A percentile compares a stretch with the other conserved stretches of the same genome.
Conservation (phyloP, 768 basidiomycete genomes). For the Tephrocybe sp. region DNA sequence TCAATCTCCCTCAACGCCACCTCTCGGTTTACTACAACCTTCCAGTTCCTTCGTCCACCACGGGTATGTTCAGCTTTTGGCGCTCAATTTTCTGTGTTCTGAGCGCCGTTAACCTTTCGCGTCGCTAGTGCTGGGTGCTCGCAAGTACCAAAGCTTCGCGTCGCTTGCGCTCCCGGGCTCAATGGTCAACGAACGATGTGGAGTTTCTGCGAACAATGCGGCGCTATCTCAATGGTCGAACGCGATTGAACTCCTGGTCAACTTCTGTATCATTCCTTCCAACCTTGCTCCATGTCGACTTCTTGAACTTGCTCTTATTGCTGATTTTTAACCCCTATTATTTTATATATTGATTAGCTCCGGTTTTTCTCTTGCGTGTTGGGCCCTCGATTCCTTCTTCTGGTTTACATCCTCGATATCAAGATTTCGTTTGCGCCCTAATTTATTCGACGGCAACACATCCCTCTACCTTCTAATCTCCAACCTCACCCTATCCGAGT, state of each 20-base stretch:
- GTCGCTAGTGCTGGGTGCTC: constrained; percentile 43
- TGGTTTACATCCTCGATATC: neutral
- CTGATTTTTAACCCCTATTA: constrained; percentile 17
- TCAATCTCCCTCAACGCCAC: constrained; percentile 38
- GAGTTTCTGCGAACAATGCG: constrained; percentile 86
- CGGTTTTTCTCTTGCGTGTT: constrained; percentile 1
- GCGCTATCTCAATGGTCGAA: constrained; percentile 87
- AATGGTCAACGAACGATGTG: constrained; percentile 81
- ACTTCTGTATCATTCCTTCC: neutral
- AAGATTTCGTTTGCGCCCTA: constrained; percentile 1
- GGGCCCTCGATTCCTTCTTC: constrained; percentile 1
- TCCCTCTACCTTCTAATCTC: constrained; percentile 1
- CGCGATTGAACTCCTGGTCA: constrained; percentile 44
- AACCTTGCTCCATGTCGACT: constrained; percentile 8
- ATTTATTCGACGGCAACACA: constrained; percentile 13
- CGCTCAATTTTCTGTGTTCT: constrained; percentile 7
- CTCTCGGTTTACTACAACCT: constrained; percentile 70
- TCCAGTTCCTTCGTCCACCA: constrained; percentile 60
- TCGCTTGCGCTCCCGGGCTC: constrained; percentile 69
- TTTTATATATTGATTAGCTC: constrained; percentile 8
- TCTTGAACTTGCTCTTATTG: constrained; percentile 12
- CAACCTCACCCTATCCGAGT: constrained; percentile 23
- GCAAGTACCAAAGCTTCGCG: constrained; percentile 80
- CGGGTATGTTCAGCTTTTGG: constrained; percentile 46
- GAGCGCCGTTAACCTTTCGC: neutral